Evolutionary conservation across 306 rosid species (phyloP).

Genomic region (Hippophae gyantsensis): DNA sequence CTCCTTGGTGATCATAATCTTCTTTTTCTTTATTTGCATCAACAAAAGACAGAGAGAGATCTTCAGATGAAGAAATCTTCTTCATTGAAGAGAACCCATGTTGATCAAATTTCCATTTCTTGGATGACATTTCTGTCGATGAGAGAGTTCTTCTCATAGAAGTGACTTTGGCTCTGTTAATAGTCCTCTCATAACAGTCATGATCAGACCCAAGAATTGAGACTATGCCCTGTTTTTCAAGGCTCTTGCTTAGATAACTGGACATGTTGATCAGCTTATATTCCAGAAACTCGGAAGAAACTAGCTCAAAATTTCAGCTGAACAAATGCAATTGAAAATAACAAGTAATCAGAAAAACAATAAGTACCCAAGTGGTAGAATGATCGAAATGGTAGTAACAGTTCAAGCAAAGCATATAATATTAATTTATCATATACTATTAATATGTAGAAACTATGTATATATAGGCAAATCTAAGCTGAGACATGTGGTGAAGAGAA

Average conservation of each 20-base stretch:
- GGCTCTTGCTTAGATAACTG: background rate
- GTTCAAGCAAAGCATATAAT: too few species aligned
- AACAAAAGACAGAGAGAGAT: constrained; percentile 19
- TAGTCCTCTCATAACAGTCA: constrained; percentile 13
- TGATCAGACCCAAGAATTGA: constrained; percentile 45
- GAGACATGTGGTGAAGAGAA: background rate
- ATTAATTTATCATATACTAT: too few species aligned
- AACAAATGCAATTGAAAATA: too few species aligned
- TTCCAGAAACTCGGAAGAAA: too few species aligned
- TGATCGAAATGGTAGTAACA: too few species aligned
- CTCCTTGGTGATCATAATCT: constrained; percentile 6
- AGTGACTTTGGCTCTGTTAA: constrained; percentile 11
- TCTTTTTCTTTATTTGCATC: constrained; percentile 3
- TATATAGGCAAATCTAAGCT: background rate
- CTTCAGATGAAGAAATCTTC: constrained; percentile 44
- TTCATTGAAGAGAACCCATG: constrained; percentile 40
- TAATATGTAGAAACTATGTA: too few species aligned
- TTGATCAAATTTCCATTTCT: constrained; percentile 53
- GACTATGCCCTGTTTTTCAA: constrained; percentile 55
- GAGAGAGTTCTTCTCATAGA: constrained; percentile 70
- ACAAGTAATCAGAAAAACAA: too few species aligned
- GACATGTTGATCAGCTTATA: too few species aligned
- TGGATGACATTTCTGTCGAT: constrained; percentile 74
- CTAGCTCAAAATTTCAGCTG: too few species aligned
- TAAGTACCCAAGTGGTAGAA: too few species aligned